A percentile compares a stretch with the other conserved stretches of the same genome.
Evolutionary conservation across 2,329 filamentous ascomycete genomes (phyloP).

Genomic region (Paecilomyces sp.): DNA sequence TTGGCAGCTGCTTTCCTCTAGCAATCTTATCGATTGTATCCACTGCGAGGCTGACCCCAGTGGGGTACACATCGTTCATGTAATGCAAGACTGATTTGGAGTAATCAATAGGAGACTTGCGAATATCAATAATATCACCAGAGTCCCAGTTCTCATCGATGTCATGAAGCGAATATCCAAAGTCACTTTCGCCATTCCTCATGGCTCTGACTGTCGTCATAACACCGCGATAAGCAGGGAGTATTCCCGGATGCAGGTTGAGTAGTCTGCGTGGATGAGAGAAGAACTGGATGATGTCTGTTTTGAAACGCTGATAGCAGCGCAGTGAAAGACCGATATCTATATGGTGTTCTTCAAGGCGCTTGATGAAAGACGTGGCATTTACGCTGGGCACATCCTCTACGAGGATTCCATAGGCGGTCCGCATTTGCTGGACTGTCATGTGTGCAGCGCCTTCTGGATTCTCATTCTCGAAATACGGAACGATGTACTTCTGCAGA

Average conservation of each 20-base stretch:
- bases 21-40: background rate
- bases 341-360: slow-evolving; percentile 2
- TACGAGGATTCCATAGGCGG: background rate
- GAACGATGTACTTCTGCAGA: slow-evolving; percentile 1
- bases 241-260: background rate
- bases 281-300: slow-evolving; percentile 3
- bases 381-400: background rate
- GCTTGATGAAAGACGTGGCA: background rate
- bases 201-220: slow-evolving; percentile 2
- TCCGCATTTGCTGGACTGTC: too few species aligned
- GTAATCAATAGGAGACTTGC: background rate
- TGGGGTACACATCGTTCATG: background rate
- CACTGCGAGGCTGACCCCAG: background rate
- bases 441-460: background rate
- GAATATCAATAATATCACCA: slow-evolving; percentile 1
- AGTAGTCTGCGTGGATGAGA: background rate
- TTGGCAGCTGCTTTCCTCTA: background rate
- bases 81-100: background rate
- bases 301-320: slow-evolving; percentile 1
- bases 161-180: slow-evolving; percentile 3
- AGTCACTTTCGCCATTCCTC: slow-evolving; percentile 3
- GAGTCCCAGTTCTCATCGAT: slow-evolving; percentile 1
- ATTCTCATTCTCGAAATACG: background rate
- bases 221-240: slow-evolving; percentile 1
- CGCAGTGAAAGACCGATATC: slow-evolving; percentile 4